Percentiles rank a stretch among this genome's conserved stretches.
phyloP scores from a whole-genome alignment of 2,329 filamentous ascomycete species.

The Aphanoascus verrucosus region DNA sequence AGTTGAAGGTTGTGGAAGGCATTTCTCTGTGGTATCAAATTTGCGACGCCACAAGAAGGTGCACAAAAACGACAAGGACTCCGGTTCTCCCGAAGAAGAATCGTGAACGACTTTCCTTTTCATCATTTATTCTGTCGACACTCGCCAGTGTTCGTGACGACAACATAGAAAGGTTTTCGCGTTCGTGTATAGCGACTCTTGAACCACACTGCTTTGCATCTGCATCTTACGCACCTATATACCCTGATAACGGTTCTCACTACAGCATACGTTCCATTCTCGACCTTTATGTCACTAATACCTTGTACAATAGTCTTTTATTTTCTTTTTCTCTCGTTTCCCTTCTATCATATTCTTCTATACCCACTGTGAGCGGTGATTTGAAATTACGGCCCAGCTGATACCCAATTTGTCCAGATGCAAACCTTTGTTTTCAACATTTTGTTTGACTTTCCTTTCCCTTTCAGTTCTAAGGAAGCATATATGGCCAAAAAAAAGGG shows the following conservation, averaged over 20 bases:
- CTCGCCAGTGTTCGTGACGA: conserved; percentile 12
- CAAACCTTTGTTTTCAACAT: not conserved
- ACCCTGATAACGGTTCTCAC: not conserved
- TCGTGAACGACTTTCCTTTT: conserved; percentile 22
- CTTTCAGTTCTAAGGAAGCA: conserved; percentile 8
- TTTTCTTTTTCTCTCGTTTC: not conserved
- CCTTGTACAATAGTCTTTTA: conserved; percentile 13
- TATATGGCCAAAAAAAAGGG: conserved; percentile 1
- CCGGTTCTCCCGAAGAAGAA: conserved; percentile 33
- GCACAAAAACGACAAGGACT: conserved; percentile 57
- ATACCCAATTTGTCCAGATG: conserved; percentile 14
- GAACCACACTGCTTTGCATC: not conserved
- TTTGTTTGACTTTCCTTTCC: conserved; percentile 5
- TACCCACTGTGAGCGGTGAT: conserved; percentile 7
- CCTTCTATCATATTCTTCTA: conserved; percentile 1
- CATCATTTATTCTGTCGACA: conserved; percentile 12
- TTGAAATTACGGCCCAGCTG: conserved; percentile 7
- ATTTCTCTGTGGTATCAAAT: conserved; percentile 96
- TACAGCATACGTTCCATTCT: not conserved
- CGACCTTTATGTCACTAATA: conserved; percentile 5
- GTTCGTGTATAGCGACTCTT: not conserved
- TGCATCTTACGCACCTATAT: not conserved
- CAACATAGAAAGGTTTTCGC: not conserved
- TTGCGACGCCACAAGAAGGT: conserved; percentile 90
- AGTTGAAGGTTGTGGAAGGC: conserved; percentile 84